Conservation (phyloP, 257 asterid genomes). For the Solanum medicagineum region DNA sequence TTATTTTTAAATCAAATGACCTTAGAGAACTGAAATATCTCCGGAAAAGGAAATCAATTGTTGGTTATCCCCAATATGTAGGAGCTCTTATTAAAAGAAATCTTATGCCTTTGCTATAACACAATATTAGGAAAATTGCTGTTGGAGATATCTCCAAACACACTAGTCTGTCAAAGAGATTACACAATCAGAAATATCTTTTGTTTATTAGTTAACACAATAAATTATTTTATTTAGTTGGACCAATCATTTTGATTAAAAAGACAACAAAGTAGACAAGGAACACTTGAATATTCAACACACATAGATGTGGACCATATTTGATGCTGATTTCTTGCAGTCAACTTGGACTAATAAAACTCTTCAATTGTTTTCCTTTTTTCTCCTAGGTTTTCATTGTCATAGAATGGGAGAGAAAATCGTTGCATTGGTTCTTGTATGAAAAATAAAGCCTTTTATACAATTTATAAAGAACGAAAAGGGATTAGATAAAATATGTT, state of each 20-base stretch:
- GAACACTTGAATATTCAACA: no score
- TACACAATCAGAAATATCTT: neutral
- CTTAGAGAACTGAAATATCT: no score
- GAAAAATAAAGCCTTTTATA: no score
- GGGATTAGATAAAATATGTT: no score
- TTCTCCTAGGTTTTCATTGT: neutral
- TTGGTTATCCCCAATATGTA: neutral
- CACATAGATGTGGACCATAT: neutral
- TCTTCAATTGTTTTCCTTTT: neutral
- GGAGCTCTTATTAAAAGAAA: neutral
- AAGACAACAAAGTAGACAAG: neutral
- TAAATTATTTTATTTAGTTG: neutral
- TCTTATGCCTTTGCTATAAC: neutral
- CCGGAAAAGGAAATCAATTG: neutral
- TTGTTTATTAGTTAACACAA: neutral
- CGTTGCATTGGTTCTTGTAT: neutral
- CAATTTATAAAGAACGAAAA: no score
- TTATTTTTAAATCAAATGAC: no score
- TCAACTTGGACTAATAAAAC: slow-evolving; percentile 14
- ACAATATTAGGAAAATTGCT: neutral
- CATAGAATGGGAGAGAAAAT: no score
- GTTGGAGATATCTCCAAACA: neutral
- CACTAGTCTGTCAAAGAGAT: neutral
- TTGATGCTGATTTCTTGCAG: slow-evolving; percentile 2
- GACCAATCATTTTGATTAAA: neutral